phyloP scores from a whole-genome alignment of 768 basidiomycete genomes.

The Leccinum truebloodii region DNA sequence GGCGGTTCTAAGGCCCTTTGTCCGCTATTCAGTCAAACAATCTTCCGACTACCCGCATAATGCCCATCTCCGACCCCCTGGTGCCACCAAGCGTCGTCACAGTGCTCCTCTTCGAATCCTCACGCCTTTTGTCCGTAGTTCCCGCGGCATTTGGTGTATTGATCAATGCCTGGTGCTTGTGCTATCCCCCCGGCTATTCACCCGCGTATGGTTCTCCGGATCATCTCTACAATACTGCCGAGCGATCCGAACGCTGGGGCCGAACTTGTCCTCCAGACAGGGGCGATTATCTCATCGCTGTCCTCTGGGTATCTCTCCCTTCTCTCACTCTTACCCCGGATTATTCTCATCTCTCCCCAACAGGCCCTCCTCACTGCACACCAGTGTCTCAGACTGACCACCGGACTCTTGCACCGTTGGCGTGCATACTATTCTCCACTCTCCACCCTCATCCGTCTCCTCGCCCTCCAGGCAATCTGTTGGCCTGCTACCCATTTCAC shows the following conservation, averaged over 20 bases:
- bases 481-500: conserved; percentile 94
- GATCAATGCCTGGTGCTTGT: conserved; percentile 58
- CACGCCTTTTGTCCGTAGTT: conserved; percentile 68
- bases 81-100: conserved; percentile 52
- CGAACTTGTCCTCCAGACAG: conserved; percentile 47
- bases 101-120: conserved; percentile 67
- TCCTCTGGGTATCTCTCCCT: conserved; percentile 63
- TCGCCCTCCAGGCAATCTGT: conserved; percentile 93
- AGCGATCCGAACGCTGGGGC: conserved; percentile 23
- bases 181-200: conserved; percentile 42
- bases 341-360: background rate
- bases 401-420: conserved; percentile 90
- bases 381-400: conserved; percentile 85
- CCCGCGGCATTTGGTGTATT: conserved; percentile 69
- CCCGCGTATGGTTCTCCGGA: conserved; percentile 6
- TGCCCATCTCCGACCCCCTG: conserved; percentile 49
- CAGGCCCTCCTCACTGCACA: conserved; percentile 84
- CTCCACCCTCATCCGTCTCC: conserved; percentile 85
- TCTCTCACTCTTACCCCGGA: conserved; percentile 2
- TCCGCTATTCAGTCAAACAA: conserved; percentile 49
- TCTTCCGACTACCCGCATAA: conserved; percentile 68
- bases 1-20: conserved; percentile 8
- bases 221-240: background rate
- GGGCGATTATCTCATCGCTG: conserved; percentile 65
- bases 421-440: conserved; percentile 85